Percentiles rank a stretch among this genome's conserved stretches.
These are phyloP conservation scores for Coemansia sp. DNA, from an alignment of 192 early-diverging fungal genomes.

Conservation along the genomic window DNA sequence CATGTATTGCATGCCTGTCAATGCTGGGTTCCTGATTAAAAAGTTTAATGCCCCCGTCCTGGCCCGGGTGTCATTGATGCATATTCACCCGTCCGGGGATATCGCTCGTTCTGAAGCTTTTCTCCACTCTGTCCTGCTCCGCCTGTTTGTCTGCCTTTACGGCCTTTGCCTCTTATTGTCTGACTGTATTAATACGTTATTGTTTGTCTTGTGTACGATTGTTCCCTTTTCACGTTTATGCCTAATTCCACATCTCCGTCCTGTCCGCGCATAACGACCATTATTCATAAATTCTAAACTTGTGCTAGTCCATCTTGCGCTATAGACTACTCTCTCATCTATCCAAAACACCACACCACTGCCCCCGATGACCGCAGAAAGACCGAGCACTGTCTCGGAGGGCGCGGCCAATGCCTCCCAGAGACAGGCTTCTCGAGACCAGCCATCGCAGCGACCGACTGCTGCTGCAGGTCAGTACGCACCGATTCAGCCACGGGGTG, in stretches of 20 bases:
- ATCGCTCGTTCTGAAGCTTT: neutral
- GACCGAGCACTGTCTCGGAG: neutral
- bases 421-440: constrained; percentile 3
- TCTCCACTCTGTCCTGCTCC: constrained; percentile 1
- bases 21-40: constrained; percentile 12
- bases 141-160: neutral
- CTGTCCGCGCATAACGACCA: neutral
- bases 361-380: neutral
- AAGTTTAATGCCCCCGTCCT: constrained; percentile 14
- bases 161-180: neutral
- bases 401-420: neutral
- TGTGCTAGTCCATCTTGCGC: neutral
- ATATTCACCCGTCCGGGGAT: neutral
- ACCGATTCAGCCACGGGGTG: constrained; percentile 44
- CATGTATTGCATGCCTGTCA: constrained; percentile 14
- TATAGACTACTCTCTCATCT: neutral
- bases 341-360: neutral
- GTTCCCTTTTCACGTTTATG: neutral
- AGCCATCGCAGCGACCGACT: neutral
- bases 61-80: neutral
- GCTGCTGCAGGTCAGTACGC: constrained; percentile 11
- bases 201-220: constrained; percentile 4
- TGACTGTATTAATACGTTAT: neutral
- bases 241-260: neutral
- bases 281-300: neutral